phyloP scores from a whole-genome alignment of 73 alveolate genomes.

The Effrenium voratum region DNA sequence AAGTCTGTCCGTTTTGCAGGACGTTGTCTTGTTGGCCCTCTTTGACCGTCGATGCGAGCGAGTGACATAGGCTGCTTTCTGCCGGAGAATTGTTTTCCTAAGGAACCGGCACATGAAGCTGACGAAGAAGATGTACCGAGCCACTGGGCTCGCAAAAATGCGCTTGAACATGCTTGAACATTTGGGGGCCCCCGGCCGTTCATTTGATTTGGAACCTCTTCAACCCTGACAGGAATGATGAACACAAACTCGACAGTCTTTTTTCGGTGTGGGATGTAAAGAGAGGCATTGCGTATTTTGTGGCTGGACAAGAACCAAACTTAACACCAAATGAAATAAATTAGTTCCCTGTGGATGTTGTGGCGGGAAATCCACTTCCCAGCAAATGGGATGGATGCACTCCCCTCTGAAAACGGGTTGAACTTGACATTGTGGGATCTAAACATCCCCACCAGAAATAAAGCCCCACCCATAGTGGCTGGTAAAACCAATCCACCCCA shows the following conservation, averaged over 20 bases:
- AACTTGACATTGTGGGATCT: too few species aligned
- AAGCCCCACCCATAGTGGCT: too few species aligned
- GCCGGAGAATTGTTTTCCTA: background rate
- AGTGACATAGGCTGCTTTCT: too few species aligned
- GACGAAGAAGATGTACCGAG: conserved; percentile 70
- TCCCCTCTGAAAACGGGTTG: too few species aligned
- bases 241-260: background rate
- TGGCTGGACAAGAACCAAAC: background rate
- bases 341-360: background rate
- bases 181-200: background rate
- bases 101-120: conserved; percentile 90
- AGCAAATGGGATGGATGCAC: too few species aligned
- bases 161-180: background rate
- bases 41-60: too few species aligned
- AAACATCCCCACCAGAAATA: too few species aligned
- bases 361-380: too few species aligned
- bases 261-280: background rate
- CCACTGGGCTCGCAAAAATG: background rate
- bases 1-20: background rate
- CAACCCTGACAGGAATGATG: background rate
- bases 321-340: background rate
- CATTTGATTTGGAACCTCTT: background rate
- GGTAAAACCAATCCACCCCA: too few species aligned
- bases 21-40: too few species aligned
- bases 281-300: background rate